These are phyloP conservation scores for Neurospora sublineolata DNA, from an alignment of 495 filamentous ascomycete species.

Conservation along the genomic window DNA sequence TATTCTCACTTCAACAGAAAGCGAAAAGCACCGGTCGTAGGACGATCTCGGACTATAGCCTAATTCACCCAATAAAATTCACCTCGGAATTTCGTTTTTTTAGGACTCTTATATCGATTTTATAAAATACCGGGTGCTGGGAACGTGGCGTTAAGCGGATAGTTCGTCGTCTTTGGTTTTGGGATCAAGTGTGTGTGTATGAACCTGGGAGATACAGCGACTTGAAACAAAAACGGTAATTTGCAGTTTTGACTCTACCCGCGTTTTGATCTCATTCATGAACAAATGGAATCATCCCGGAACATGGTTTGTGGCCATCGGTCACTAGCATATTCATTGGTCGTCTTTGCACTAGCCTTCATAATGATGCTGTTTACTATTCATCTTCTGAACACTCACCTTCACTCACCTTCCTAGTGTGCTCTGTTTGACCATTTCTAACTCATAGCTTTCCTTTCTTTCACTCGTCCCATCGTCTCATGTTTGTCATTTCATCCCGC, in stretches of 20 bases:
- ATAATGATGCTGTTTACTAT: neutral
- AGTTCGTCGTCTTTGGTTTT: neutral
- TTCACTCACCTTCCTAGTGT: neutral
- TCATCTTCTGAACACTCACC: neutral
- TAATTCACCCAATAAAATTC: neutral
- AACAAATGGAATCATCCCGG: neutral
- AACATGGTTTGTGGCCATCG: neutral
- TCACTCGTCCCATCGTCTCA: neutral
- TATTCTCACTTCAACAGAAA: slow-evolving; percentile 42
- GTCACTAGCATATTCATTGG: neutral
- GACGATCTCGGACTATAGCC: neutral
- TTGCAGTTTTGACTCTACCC: neutral
- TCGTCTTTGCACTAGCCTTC: neutral
- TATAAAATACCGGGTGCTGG: neutral
- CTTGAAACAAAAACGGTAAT: neutral
- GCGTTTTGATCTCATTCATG: neutral
- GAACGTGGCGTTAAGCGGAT: neutral
- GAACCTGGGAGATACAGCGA: neutral
- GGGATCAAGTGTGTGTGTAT: neutral
- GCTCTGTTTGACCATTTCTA: neutral
- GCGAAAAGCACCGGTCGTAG: slow-evolving; percentile 69
- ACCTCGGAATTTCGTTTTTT: neutral
- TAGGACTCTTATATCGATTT: neutral
- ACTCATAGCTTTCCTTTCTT: neutral
- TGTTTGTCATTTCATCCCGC: neutral